Evolutionary conservation across 1,284 basidiomycete genomes (phyloP), one percentile per base, ranked within the genome.

Genomic region (Rhodotorula sp.): DNA sequence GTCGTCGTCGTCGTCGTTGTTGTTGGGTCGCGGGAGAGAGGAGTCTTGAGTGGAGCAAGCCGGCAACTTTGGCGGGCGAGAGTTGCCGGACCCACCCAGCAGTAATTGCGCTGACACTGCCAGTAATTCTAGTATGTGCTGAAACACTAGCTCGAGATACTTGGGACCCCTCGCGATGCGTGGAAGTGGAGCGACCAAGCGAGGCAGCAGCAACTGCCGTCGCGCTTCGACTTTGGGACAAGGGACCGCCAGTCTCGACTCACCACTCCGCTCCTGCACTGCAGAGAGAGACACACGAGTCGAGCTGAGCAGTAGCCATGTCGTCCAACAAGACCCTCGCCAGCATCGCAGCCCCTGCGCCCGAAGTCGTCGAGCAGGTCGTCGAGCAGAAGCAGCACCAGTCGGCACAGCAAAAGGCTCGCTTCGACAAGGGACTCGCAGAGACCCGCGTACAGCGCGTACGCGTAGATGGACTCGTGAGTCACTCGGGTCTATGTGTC

Each of bases 391-490:
- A 62, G 48, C 63, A 66, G 61, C 60, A 70, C 59, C 49, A 68
- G 57, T 65, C 62, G 46, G 62, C 69, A 31, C 68, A 69, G 64
- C 67, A 75, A 62, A 64, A 67, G 51, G 69, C 66, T 3, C 58
- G 61, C 15, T 67, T 77, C 68, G 71, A 75, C 65, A 58, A 62
- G 12, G 76, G 76, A 10, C 67, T 77, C 52, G 57, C 64, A 47
- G 67, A 73, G 62, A 68, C 68, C 5, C 67, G 54, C 57, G 71
- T 75, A 31, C 69, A 77, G 34, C 43, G 49, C 39, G 69, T 77
- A 34, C 51, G 71, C 10, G 74, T 77, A 20, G 76, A 77, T 72
- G 76, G 76, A 18, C 54, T 77, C 46, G 75, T 76, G 39, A 51
- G 74, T 73, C 4, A 4, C 23, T 52, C 31, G 20, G 2, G 15